These are phyloP conservation scores for Leccinum fibrillosum DNA, from an alignment of 768 basidiomycete species.

Conservation along the genomic window DNA sequence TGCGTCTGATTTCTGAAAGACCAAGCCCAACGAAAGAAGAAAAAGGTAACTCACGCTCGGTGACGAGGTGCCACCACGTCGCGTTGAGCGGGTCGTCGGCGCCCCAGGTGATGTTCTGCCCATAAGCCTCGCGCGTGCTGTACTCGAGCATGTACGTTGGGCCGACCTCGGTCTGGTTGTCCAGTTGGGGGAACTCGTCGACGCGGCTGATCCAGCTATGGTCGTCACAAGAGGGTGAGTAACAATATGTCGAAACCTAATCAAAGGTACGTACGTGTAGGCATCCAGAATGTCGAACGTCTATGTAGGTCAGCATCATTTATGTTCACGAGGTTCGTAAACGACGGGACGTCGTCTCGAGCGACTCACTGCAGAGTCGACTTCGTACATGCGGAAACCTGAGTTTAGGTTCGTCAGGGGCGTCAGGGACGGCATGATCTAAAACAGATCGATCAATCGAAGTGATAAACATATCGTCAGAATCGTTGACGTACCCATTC, in stretches of 20 bases:
- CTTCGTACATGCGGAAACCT: slow-evolving; percentile 53
- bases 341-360: not conserved
- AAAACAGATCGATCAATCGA: not conserved
- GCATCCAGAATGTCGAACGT: slow-evolving; percentile 74
- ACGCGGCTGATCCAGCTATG: slow-evolving; percentile 64
- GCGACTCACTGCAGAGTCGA: slow-evolving; percentile 34
- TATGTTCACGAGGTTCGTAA: not conserved
- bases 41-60: slow-evolving; percentile 47
- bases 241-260: not conserved
- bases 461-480: not conserved
- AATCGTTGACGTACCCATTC: slow-evolving; percentile 38
- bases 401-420: slow-evolving; percentile 69
- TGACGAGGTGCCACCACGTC: slow-evolving; percentile 78
- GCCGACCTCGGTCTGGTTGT: slow-evolving; percentile 51
- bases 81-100: slow-evolving; percentile 66
- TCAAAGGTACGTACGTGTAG: slow-evolving; percentile 51
- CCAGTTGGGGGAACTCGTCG: slow-evolving; percentile 51
- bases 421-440: slow-evolving; percentile 54
- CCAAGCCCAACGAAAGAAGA: not conserved
- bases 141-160: slow-evolving; percentile 63
- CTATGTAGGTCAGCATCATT: slow-evolving; percentile 30
- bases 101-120: slow-evolving; percentile 51
- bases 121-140: slow-evolving; percentile 65
- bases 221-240: not conserved
- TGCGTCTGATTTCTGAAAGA: not conserved